Percentiles rank a stretch among this genome's conserved stretches.
These are phyloP conservation scores for Dactylonectria estremocensis DNA, from an alignment of 2,329 filamentous ascomycete genomes.

Conservation along the genomic window DNA sequence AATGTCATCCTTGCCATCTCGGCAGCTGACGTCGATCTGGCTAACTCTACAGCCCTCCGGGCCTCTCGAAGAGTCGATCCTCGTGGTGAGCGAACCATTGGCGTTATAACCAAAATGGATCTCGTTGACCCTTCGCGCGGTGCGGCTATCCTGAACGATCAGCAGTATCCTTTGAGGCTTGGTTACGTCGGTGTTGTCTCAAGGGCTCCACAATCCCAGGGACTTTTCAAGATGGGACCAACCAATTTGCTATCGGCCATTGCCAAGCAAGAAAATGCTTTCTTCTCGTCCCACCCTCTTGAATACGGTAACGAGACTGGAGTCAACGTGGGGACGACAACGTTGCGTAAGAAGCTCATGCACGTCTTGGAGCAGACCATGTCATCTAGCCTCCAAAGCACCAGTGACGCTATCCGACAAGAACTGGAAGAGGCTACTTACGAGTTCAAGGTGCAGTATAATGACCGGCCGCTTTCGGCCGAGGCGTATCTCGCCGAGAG, in stretches of 20 bases:
- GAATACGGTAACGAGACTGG: constrained; percentile 84
- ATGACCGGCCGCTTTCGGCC: constrained; percentile 92
- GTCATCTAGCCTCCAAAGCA: constrained; percentile 91
- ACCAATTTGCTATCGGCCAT: constrained; percentile 87
- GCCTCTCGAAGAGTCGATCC: constrained; percentile 94
- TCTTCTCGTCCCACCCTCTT: constrained; percentile 85
- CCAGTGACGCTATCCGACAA: constrained; percentile 92
- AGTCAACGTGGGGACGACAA: constrained; percentile 86
- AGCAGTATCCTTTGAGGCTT: constrained; percentile 93
- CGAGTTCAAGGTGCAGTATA: constrained; percentile 99
- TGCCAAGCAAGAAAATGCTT: constrained; percentile 88
- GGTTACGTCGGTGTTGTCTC: constrained; percentile 97
- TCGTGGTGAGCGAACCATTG: constrained; percentile 94
- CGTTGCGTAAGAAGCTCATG: constrained; percentile 95
- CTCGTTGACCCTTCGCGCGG: constrained; percentile 89
- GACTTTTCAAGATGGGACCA: constrained; percentile 87
- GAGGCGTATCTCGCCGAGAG: constrained; percentile 98
- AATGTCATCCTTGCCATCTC: constrained; percentile 98
- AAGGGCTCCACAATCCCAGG: constrained; percentile 78
- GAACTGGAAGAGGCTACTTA: constrained; percentile 98
- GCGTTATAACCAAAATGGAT: constrained; percentile 99
- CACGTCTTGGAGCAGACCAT: constrained; percentile 96
- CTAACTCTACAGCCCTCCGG: constrained; percentile 93
- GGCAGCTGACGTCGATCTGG: constrained; percentile 95
- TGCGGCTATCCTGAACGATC: constrained; percentile 83